Conservation (phyloP, 1,284 basidiomycete genomes). For the Nidula niveotomentosa region DNA sequence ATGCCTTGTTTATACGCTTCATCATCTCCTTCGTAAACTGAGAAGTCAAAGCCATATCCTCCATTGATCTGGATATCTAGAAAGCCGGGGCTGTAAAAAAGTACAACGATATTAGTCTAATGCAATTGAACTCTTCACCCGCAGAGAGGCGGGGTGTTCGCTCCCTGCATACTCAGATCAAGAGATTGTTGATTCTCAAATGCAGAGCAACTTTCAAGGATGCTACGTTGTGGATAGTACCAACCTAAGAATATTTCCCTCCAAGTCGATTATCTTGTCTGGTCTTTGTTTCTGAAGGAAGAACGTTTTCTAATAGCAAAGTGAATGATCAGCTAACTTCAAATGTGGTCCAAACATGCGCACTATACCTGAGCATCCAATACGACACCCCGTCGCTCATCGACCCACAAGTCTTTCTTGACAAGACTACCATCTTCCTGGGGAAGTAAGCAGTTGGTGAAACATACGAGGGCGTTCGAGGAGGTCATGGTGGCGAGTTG, state of each 20-base stretch:
- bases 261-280: conserved; percentile 59
- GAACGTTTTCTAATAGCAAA: conserved; percentile 57
- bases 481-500: conserved; percentile 28
- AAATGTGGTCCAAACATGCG: not conserved
- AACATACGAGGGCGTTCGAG: conserved; percentile 72
- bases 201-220: not conserved
- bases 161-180: not conserved
- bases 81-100: conserved; percentile 60
- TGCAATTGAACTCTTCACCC: too few relatives aligned
- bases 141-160: too few relatives aligned
- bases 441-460: conserved; percentile 81
- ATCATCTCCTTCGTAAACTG: conserved; percentile 73
- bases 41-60: conserved; percentile 89
- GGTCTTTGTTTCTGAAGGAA: conserved; percentile 63
- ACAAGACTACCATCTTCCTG: conserved; percentile 74
- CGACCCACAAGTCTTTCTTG: conserved; percentile 76
- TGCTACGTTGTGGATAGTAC: conserved; percentile 11
- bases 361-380: conserved; percentile 67
- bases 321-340: not conserved
- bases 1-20: conserved; percentile 69
- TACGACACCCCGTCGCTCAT: conserved; percentile 66
- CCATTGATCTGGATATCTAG: conserved; percentile 87
- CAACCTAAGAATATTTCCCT: conserved; percentile 73
- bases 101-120: too few relatives aligned
- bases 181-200: not conserved